Conservation (phyloP, 2,329 filamentous ascomycete species). For the Sphaerulina vaccinii region DNA sequence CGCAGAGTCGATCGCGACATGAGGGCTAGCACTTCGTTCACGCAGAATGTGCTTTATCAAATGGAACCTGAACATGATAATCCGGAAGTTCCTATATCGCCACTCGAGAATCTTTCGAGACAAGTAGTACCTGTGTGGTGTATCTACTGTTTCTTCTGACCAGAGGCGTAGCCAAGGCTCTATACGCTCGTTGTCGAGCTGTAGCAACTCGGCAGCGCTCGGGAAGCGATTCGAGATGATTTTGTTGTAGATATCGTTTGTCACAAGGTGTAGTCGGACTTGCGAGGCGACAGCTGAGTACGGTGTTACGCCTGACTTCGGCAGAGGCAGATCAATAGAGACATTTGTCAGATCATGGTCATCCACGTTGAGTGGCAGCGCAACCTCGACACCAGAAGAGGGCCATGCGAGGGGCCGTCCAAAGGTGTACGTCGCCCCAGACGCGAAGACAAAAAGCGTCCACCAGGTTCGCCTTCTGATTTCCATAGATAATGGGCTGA, state of each 20-base stretch:
- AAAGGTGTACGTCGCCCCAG: conserved; percentile 53
- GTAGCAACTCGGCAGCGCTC: conserved; percentile 43
- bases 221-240: conserved; percentile 49
- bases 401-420: conserved; percentile 50
- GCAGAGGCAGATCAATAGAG: too few relatives aligned
- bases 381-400: conserved; percentile 45
- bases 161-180: conserved; percentile 41
- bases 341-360: too few relatives aligned
- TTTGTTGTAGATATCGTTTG: conserved; percentile 47
- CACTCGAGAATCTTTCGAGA: conserved; percentile 47
- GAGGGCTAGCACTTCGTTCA: conserved; percentile 20
- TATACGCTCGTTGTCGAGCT: conserved; percentile 43
- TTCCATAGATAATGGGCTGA: conserved; percentile 41
- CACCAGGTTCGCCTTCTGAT: conserved; percentile 40
- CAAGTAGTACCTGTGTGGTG: conserved; percentile 42
- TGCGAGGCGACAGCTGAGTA: conserved; percentile 48
- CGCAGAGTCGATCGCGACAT: conserved; percentile 12
- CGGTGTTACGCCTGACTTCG: too few relatives aligned
- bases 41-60: conserved; percentile 43
- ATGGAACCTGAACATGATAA: conserved; percentile 51
- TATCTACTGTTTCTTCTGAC: conserved; percentile 37
- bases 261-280: conserved; percentile 47
- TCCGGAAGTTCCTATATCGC: conserved; percentile 47
- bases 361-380: conserved; percentile 46
- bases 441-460: conserved; percentile 47